Conservation (phyloP, 495 filamentous ascomycete genomes). For the Podospora anserina region DNA sequence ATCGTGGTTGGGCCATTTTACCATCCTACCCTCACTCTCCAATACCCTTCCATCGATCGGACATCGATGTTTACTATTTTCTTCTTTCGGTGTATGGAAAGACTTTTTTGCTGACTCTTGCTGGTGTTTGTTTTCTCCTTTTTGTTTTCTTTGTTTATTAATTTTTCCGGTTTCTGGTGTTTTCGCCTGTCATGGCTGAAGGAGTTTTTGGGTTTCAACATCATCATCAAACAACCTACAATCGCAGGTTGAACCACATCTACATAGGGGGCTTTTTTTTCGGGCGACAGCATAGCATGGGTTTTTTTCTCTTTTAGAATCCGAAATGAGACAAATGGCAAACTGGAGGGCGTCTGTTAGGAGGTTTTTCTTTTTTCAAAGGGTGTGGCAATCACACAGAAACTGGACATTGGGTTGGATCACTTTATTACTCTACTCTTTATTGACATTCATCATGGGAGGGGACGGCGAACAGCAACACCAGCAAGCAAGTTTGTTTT, state of each 20-base stretch:
- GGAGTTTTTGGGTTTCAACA: neutral
- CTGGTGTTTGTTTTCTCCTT: conserved; percentile 25
- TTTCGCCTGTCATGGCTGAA: conserved; percentile 2
- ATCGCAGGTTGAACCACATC: conserved; percentile 12
- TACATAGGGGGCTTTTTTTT: conserved; percentile 5
- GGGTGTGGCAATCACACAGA: conserved; percentile 11
- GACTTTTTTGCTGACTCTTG: conserved; percentile 29
- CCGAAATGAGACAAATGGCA: conserved; percentile 27
- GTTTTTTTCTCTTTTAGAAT: conserved; percentile 21
- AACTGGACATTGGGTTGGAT: conserved; percentile 34
- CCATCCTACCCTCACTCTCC: conserved; percentile 21
- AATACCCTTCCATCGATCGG: conserved; percentile 20
- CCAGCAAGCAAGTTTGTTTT: conserved; percentile 11
- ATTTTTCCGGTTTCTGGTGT: neutral
- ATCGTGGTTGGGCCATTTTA: conserved; percentile 51
- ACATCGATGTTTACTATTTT: conserved; percentile 12
- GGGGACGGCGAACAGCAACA: conserved; percentile 14
- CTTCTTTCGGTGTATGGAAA: conserved; percentile 20
- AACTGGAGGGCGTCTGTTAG: conserved; percentile 13
- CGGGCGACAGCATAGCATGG: conserved; percentile 34
- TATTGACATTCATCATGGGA: conserved; percentile 8
- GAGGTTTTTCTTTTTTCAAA: conserved; percentile 1
- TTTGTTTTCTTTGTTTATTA: conserved; percentile 20
- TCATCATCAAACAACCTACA: conserved; percentile 13
- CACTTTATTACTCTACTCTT: conserved; percentile 15